These are phyloP conservation scores for Eucalyptus albens DNA, from an alignment of 345 rosid species.

Conservation along the genomic window DNA sequence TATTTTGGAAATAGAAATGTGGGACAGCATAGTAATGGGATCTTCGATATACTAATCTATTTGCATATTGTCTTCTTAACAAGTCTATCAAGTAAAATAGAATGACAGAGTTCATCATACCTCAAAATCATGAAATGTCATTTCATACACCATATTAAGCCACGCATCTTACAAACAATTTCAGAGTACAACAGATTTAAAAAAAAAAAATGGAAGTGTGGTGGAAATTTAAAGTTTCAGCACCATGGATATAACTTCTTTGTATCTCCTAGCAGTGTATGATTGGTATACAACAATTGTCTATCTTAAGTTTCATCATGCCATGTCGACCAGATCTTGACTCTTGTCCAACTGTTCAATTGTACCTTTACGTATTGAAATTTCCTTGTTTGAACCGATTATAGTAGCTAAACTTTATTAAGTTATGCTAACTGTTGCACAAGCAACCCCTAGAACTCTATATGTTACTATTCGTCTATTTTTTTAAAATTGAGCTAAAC, in stretches of 20 bases:
- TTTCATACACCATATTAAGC: not conserved
- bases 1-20: not conserved
- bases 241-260: not conserved
- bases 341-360: too few relatives aligned
- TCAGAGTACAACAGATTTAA: too few relatives aligned
- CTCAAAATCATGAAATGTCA: not conserved
- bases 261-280: too few relatives aligned
- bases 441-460: not conserved
- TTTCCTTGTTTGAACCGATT: not conserved
- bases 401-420: too few relatives aligned
- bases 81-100: too few relatives aligned
- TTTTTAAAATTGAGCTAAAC: too few relatives aligned
- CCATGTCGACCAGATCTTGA: not conserved
- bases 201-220: not conserved
- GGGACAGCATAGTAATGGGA: not conserved
- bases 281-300: rapidly evolving
- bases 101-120: not conserved
- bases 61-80: not conserved
- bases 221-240: not conserved
- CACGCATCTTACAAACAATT: not conserved
- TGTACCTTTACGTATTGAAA: too few relatives aligned
- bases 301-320: not conserved
- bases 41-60: not conserved
- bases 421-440: not conserved
- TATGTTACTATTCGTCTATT: too few relatives aligned